Percentiles rank a stretch among this genome's conserved stretches.
These are phyloP conservation scores for Microstegium vimineum DNA, from an alignment of 176 grass and related monocot species.

Conservation along the genomic window DNA sequence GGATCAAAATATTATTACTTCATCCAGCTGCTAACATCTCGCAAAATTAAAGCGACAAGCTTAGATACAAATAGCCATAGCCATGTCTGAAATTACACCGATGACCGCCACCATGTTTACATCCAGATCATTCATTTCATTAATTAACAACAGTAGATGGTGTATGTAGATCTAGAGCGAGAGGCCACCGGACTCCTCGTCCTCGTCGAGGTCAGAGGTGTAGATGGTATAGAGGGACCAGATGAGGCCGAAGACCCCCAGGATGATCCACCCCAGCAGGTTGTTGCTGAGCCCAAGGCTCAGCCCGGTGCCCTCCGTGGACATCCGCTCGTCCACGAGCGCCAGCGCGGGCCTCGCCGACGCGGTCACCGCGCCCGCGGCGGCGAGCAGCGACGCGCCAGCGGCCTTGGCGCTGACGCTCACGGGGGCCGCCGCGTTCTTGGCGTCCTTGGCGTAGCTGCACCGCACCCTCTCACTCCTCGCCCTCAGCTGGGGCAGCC, in stretches of 20 bases:
- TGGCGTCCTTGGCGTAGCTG: constrained; percentile 57
- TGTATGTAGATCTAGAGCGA: constrained; percentile 44
- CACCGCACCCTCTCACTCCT: constrained; percentile 58
- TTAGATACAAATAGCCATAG: constrained; percentile 40
- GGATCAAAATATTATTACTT: neutral
- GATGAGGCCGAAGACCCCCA: constrained; percentile 88
- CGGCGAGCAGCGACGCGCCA: constrained; percentile 33
- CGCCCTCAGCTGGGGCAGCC: constrained; percentile 59
- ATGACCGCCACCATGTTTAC: constrained; percentile 12
- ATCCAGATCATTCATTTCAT: neutral
- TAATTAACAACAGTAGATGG: neutral
- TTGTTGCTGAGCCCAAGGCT: constrained; percentile 95
- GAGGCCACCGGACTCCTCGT: constrained; percentile 90
- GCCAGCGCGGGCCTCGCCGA: constrained; percentile 65
- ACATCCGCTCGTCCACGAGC: constrained; percentile 92
- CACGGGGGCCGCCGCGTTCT: constrained; percentile 19
- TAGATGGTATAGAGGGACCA: constrained; percentile 91
- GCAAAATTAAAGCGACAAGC: neutral
- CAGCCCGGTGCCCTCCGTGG: constrained; percentile 90
- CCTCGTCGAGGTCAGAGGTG: constrained; percentile 87
- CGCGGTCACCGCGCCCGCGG: constrained; percentile 37
- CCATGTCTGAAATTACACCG: constrained; percentile 29
- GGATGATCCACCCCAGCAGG: constrained; percentile 82
- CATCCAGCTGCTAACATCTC: constrained; percentile 6
- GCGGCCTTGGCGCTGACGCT: constrained; percentile 18